phyloP scores from a whole-genome alignment of 331 rosid species.

The Pyrus hybrid region DNA sequence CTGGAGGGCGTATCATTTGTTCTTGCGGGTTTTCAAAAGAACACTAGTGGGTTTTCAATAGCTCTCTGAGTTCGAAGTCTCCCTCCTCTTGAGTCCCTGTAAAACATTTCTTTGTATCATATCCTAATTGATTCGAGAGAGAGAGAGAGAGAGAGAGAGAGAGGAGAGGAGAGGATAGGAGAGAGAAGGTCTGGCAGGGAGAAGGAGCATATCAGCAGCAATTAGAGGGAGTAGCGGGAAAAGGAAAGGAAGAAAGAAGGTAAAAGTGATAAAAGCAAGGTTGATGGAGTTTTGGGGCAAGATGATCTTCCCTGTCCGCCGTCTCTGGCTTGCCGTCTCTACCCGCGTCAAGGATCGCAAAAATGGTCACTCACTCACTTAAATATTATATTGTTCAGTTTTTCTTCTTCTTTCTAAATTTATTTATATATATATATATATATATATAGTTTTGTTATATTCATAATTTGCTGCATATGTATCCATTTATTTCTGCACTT shows the following conservation, averaged over 20 bases:
- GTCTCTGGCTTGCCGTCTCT: conserved; percentile 34
- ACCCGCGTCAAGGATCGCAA: conserved; percentile 31
- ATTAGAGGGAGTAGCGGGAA: conserved; percentile 14
- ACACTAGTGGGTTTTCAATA: neutral
- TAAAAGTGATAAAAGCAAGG: conserved; percentile 14
- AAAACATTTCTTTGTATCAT: neutral
- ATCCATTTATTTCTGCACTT: neutral
- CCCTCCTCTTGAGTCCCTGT: neutral
- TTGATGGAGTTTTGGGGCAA: conserved; percentile 35
- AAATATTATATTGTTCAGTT: no score
- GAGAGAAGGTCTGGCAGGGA: conserved; percentile 34
- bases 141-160: neutral
- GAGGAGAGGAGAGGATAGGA: neutral
- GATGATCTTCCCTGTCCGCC: conserved; percentile 45
- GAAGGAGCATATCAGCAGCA: conserved; percentile 6
- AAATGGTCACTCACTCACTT: conserved; percentile 18
- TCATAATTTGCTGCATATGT: neutral
- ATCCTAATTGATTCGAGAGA: neutral
- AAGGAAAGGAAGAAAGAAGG: conserved; percentile 22
- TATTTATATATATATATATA: neutral
- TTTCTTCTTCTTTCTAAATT: neutral
- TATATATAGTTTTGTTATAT: neutral
- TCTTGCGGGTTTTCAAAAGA: no score
- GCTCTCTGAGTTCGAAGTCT: neutral
- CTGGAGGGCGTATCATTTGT: no score